A percentile compares a stretch with the other conserved stretches of the same genome.
Conservation (phyloP, 148 eudicot species). For the Rheum nobile region DNA sequence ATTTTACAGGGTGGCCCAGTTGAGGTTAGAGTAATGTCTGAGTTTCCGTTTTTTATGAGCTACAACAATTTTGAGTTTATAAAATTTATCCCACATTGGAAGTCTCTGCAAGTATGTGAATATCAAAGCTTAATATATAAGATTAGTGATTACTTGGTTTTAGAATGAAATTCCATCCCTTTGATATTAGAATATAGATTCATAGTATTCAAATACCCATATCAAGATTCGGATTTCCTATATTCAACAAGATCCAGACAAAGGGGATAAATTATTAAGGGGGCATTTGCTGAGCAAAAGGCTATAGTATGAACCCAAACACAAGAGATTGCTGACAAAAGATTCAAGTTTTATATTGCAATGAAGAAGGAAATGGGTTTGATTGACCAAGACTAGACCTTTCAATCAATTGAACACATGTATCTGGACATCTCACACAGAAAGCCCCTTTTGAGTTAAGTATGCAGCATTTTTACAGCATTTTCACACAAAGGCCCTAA, state of each 20-base stretch:
- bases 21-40: no score
- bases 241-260: not conserved
- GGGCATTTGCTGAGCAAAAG: not conserved
- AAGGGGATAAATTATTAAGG: not conserved
- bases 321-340: conserved; percentile 1
- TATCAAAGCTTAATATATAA: no score
- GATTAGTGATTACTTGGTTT: no score
- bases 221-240: not conserved
- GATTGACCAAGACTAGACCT: not conserved
- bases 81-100: no score
- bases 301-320: not conserved
- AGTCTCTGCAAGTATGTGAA: no score
- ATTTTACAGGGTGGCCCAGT: not conserved
- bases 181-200: no score
- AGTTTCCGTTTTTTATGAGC: no score
- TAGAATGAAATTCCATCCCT: no score
- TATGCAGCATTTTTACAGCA: no score
- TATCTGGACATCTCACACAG: not conserved
- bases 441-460: not conserved
- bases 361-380: not conserved
- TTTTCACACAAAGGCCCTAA: no score
- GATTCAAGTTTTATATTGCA: not conserved
- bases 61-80: no score
- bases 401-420: not conserved
- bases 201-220: not conserved